Base-by-base conservation (phyloP, 2,329 filamentous ascomycete species). In the Venturiaceae sp. region DNA sequence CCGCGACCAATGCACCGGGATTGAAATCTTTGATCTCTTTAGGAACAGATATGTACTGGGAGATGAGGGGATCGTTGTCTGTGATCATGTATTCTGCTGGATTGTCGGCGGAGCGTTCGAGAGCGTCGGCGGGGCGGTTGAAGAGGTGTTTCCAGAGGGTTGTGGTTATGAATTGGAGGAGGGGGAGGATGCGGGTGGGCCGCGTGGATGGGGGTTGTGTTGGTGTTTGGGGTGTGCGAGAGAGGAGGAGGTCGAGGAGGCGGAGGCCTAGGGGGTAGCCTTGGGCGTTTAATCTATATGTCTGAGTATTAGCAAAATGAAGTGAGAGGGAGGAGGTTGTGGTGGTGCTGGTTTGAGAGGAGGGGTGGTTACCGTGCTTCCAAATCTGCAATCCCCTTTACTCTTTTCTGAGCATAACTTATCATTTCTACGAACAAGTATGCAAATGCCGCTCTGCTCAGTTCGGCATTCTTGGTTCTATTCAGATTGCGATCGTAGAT, bases 71-170 rank as follows among this genome's bases (percentile, higher is more conserved):
- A 71, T 97, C 94, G 74, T 99, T 97, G 75, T 99, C 94, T 66
- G 92, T 90, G 66, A 99, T 94, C 92, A 99, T 97, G 79, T 97
- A 99, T 77, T 97, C 92, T 66, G 94, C 90, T 8, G 90, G 86
- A 56, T 91, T 92, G 57, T 86, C 83, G 8, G 88, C 86, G 60
- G 85, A 90, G 75, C 94, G 92, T 76, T 99, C 94, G 60, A 99
- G 84, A 19, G 90, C 88, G 75, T 97, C 92, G 30, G 94, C 94
- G 58, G 92, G 86, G 1, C 92, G 87, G 37, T 84, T 85, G 73
- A 99, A 99, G 53, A 99, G 87, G 72, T 95, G 88, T 64, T 87
- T 85, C 88, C 92, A 99, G 58, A 96, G 80, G 58, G 87, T 87
- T 62, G 91, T 90, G 71, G 95, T 94, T 72, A 99, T 94, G 74